phyloP scores from a whole-genome alignment of 73 alveolate species.

The Paraurostyla sp. region DNA sequence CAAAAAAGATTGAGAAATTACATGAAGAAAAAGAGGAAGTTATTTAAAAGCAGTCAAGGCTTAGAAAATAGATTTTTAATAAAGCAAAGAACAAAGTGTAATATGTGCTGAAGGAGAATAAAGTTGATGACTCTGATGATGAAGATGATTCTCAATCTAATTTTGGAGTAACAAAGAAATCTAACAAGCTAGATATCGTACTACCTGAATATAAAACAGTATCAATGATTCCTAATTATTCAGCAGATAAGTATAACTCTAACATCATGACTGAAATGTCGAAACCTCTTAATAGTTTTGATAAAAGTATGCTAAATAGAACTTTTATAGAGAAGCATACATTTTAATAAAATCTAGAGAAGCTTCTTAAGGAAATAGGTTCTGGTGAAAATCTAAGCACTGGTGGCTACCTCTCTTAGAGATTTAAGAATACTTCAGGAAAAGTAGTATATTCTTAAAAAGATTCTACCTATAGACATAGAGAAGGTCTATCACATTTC shows the following conservation, averaged over 20 bases:
- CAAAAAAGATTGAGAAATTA: not conserved
- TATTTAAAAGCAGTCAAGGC: too few relatives aligned
- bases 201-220: not conserved
- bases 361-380: not conserved
- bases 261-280: not conserved
- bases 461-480: too few relatives aligned
- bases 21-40: not conserved
- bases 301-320: not conserved
- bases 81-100: not conserved
- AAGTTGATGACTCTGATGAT: too few relatives aligned
- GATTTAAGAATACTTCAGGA: too few relatives aligned
- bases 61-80: slow-evolving; percentile 3
- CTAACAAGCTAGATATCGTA: not conserved
- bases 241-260: not conserved
- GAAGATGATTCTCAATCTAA: too few relatives aligned
- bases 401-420: not conserved
- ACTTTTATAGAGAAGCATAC: not conserved
- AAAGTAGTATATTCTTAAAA: too few relatives aligned
- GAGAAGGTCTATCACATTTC: not conserved
- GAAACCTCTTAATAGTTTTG: not conserved
- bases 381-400: too few relatives aligned
- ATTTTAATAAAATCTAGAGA: not conserved
- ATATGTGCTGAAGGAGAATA: not conserved
- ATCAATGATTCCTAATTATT: not conserved
- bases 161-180: not conserved